phyloP scores from a whole-genome alignment of 352 stramenopile genomes.

The Phytophthora agathidicida region DNA sequence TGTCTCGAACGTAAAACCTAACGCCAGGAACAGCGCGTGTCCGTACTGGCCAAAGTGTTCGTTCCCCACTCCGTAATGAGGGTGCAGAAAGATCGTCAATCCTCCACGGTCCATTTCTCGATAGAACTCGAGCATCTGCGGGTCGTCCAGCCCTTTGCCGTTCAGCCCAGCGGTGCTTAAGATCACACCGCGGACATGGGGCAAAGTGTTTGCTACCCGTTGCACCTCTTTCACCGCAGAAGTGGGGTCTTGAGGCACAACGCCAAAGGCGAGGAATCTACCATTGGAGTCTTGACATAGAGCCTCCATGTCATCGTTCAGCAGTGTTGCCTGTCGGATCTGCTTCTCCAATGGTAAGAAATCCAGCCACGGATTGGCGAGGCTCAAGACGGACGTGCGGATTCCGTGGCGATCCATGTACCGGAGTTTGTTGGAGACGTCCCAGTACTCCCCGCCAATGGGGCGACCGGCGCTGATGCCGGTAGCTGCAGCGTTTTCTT shows the following conservation, averaged over 20 bases:
- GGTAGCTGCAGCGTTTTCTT: conserved; percentile 13
- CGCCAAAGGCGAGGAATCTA: conserved; percentile 57
- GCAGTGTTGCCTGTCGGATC: conserved; percentile 38
- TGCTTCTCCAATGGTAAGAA: conserved; percentile 61
- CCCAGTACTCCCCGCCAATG: conserved; percentile 69
- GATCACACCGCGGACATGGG: conserved; percentile 55
- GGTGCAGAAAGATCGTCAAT: conserved; percentile 67
- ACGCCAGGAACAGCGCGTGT: conserved; percentile 60
- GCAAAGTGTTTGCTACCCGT: conserved; percentile 36
- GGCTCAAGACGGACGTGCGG: conserved; percentile 52
- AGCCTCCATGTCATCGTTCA: conserved; percentile 66
- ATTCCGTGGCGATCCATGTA: conserved; percentile 81
- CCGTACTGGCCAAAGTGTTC: conserved; percentile 64
- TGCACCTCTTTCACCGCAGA: conserved; percentile 48
- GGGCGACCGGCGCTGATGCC: conserved; percentile 53
- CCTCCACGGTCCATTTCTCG: conserved; percentile 41
- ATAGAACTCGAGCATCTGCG: conserved; percentile 62
- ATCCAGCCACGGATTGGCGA: conserved; percentile 77
- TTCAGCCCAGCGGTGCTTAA: conserved; percentile 60
- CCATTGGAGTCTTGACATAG: conserved; percentile 49
- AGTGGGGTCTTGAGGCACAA: conserved; percentile 45
- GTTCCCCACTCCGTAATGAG: conserved; percentile 72
- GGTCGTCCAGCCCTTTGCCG: conserved; percentile 62
- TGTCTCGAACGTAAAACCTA: conserved; percentile 77
- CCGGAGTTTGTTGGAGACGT: conserved; percentile 52